A percentile compares a stretch with the other conserved stretches of the same genome.
phyloP scores from a whole-genome alignment of 2,329 filamentous ascomycete genomes.

The Fusarium sp. region DNA sequence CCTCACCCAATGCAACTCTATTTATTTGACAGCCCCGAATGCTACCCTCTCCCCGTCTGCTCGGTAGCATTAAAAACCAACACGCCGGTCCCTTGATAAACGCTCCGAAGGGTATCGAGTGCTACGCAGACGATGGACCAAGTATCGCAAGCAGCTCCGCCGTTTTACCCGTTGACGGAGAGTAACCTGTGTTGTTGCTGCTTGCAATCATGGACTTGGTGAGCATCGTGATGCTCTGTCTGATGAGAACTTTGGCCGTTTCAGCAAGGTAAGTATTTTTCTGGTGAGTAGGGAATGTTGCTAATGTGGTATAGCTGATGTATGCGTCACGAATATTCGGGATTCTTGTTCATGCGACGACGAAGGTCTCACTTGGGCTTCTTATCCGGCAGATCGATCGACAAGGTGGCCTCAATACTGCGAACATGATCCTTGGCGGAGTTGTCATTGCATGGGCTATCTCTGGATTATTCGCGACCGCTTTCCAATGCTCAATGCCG shows the following conservation, averaged over 20 bases:
- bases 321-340: slow-evolving; percentile 31
- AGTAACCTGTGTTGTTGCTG: slow-evolving; percentile 29
- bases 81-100: not conserved
- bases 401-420: slow-evolving; percentile 19
- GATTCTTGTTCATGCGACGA: slow-evolving; percentile 25
- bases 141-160: slow-evolving; percentile 19
- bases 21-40: slow-evolving; percentile 5
- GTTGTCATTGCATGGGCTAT: slow-evolving; percentile 15
- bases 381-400: slow-evolving; percentile 37
- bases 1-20: not conserved
- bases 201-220: slow-evolving; percentile 28
- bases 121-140: slow-evolving; percentile 15
- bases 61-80: slow-evolving; percentile 1
- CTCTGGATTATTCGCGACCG: slow-evolving; percentile 20
- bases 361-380: slow-evolving; percentile 35
- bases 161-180: slow-evolving; percentile 34
- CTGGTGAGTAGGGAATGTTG: accelerated
- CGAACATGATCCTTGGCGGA: slow-evolving; percentile 22
- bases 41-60: not conserved
- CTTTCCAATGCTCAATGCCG: slow-evolving; percentile 30
- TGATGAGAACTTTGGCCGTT: slow-evolving; percentile 1
- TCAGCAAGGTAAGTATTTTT: slow-evolving; percentile 20
- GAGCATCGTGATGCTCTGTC: slow-evolving; percentile 16
- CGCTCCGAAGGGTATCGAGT: not conserved
- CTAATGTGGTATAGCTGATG: slow-evolving; percentile 28